These are phyloP conservation scores for Solanum acaule DNA, from an alignment of 257 asterid genomes.

Conservation along the genomic window DNA sequence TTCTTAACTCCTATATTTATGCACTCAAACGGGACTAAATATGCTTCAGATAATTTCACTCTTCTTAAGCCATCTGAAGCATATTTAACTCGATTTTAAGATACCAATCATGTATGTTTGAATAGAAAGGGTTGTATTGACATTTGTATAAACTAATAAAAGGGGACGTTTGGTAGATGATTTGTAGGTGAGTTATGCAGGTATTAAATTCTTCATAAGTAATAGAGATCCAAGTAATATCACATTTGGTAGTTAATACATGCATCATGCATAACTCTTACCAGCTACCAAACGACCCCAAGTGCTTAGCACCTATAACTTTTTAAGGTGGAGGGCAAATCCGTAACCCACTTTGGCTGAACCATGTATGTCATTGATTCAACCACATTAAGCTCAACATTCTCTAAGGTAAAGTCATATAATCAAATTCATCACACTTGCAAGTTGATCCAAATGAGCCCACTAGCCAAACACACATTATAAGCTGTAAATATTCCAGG, in stretches of 20 bases:
- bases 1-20: background rate
- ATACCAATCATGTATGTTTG: background rate
- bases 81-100: background rate
- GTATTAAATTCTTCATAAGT: no score
- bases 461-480: background rate
- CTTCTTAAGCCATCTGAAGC: background rate
- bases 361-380: background rate
- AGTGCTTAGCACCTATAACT: background rate
- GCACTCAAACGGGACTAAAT: background rate
- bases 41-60: background rate
- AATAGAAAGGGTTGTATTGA: background rate
- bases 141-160: background rate
- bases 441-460: background rate
- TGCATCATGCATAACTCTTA: background rate
- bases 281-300: background rate
- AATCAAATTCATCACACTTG: background rate
- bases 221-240: no score
- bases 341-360: background rate
- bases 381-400: background rate
- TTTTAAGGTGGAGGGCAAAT: background rate
- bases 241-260: background rate
- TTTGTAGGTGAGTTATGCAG: background rate
- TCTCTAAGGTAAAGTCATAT: background rate
- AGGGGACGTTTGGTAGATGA: background rate
- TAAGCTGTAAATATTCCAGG: background rate